These are phyloP conservation scores for Mytilinidion resinicola DNA, from an alignment of 495 filamentous ascomycete genomes.

Conservation along the genomic window DNA sequence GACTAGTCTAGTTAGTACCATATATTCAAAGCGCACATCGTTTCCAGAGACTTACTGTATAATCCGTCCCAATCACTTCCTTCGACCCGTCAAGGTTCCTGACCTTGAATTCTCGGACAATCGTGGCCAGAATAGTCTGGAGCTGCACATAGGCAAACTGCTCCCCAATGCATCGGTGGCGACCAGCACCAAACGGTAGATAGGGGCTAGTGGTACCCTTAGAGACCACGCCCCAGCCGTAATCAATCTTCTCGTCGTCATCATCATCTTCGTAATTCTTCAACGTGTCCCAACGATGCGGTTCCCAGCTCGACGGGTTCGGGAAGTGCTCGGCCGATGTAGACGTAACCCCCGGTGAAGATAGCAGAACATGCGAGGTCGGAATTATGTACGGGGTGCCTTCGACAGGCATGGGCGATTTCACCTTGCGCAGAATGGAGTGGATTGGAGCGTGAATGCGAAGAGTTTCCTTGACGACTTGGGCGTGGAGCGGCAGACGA, in stretches of 20 bases:
- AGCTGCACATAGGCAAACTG: conserved; percentile 95
- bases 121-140: conserved; percentile 71
- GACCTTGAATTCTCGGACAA: conserved; percentile 71
- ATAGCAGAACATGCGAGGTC: conserved; percentile 65
- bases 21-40: neutral
- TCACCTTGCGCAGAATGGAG: conserved; percentile 56
- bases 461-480: conserved; percentile 57
- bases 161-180: conserved; percentile 94
- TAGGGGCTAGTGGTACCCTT: conserved; percentile 86
- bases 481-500: conserved; percentile 49
- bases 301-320: conserved; percentile 74
- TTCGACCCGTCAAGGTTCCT: conserved; percentile 61
- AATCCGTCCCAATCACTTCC: conserved; percentile 76
- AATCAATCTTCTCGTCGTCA: conserved; percentile 76
- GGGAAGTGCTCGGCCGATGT: conserved; percentile 70
- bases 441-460: conserved; percentile 61
- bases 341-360: conserved; percentile 72
- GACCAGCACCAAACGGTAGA: conserved; percentile 87
- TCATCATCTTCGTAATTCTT: conserved; percentile 44
- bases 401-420: conserved; percentile 57
- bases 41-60: conserved; percentile 51
- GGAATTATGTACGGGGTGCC: conserved; percentile 77
- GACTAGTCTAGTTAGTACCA: neutral
- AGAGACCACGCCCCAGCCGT: conserved; percentile 86
- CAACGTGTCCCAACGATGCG: conserved; percentile 69